Conservation (phyloP, 371 early-diverging fungal species). For the Funneliformis caledonium region DNA sequence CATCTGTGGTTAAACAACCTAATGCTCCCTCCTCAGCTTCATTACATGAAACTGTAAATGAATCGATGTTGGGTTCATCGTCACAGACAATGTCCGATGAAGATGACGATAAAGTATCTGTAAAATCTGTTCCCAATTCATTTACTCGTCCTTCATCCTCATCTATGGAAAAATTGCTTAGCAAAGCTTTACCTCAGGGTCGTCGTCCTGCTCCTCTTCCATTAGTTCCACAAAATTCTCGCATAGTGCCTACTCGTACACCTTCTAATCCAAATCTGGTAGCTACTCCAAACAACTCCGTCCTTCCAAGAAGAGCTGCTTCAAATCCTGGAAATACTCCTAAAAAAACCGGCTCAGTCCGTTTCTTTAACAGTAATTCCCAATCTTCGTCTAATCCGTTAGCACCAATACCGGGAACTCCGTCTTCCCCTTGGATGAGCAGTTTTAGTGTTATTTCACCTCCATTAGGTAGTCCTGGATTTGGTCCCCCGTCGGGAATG, state of each 20-base stretch:
- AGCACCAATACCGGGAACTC: neutral
- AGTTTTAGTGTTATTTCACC: conserved; percentile 19
- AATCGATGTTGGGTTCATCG: neutral
- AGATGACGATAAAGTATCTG: conserved; percentile 2
- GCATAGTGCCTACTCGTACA: neutral
- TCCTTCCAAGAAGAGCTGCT: conserved; percentile 25
- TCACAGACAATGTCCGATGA: neutral
- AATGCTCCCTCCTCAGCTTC: neutral
- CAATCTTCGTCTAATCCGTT: neutral
- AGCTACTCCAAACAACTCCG: neutral
- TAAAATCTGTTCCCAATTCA: conserved; percentile 17
- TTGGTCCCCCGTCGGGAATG: neutral
- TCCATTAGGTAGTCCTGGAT: conserved; percentile 23
- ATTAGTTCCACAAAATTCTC: conserved; percentile 27
- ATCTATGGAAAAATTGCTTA: conserved; percentile 11
- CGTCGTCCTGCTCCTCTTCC: conserved; percentile 39
- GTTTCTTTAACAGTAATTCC: conserved; percentile 11
- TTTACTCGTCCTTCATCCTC: neutral
- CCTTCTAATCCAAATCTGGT: neutral
- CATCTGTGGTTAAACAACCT: neutral
- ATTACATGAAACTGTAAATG: neutral
- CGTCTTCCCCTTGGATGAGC: conserved; percentile 25
- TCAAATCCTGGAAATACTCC: conserved; percentile 30
- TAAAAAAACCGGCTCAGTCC: conserved; percentile 17
- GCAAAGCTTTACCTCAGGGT: conserved; percentile 13